A percentile compares a stretch with the other conserved stretches of the same genome.
Evolutionary conservation across 78 protist genomes (phyloP).

Genomic region (Dictyostelium intermedium): DNA sequence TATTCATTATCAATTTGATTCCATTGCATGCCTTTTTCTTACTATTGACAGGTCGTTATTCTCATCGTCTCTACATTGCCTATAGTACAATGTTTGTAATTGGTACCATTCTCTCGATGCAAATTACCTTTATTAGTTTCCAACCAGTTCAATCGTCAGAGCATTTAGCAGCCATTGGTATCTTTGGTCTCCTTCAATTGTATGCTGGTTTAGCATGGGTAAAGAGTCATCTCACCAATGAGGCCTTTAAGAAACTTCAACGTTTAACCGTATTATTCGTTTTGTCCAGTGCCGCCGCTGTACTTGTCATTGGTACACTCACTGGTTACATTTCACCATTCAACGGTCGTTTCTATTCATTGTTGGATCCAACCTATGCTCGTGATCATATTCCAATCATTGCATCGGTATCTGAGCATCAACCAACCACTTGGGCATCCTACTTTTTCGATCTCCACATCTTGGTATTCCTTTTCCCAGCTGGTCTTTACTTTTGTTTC

Average conservation of each 20-base stretch:
- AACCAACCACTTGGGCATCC: slow-evolving; percentile 97
- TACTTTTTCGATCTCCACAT: slow-evolving; percentile 97
- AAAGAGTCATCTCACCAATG: slow-evolving; percentile 58
- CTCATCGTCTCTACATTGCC: slow-evolving; percentile 90
- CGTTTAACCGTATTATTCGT: slow-evolving; percentile 41
- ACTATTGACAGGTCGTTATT: slow-evolving; percentile 90
- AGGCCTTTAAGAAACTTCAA: slow-evolving; percentile 36
- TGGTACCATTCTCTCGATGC: slow-evolving; percentile 93
- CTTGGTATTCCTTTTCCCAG: slow-evolving; percentile 93
- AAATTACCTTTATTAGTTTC: slow-evolving; percentile 95
- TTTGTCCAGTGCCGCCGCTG: slow-evolving; percentile 54
- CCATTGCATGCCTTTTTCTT: slow-evolving; percentile 94
- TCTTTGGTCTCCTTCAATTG: slow-evolving; percentile 91
- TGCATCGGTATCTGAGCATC: slow-evolving; percentile 99
- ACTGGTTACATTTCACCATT: slow-evolving; percentile 92
- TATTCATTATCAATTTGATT: slow-evolving; percentile 98
- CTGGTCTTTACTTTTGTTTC: slow-evolving; percentile 95
- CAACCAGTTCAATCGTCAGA: slow-evolving; percentile 95
- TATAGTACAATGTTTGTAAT: slow-evolving; percentile 93
- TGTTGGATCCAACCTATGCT: slow-evolving; percentile 98
- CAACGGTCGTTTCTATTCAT: slow-evolving; percentile 96
- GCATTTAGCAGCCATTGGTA: slow-evolving; percentile 96
- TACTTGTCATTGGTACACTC: slow-evolving; percentile 61
- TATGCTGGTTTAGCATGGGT: slow-evolving; percentile 70
- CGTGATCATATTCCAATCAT: slow-evolving; percentile 97